Evolutionary conservation across 352 stramenopile genomes (phyloP), one percentile per base, ranked within the genome.

Genomic region (Pythium sukuiense): DNA sequence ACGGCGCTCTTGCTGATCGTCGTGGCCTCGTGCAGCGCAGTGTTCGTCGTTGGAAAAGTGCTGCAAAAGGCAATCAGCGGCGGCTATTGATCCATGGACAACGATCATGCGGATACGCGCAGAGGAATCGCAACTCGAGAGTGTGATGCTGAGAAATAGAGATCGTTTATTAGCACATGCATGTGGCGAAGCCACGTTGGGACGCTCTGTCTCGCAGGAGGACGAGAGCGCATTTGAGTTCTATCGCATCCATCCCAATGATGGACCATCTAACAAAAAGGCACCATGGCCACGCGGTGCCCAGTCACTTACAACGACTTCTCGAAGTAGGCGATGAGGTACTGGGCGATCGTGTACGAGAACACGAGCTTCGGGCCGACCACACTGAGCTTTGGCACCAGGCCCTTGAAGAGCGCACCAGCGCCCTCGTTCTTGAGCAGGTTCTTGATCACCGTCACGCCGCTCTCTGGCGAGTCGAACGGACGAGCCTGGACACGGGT

Each of bases 311-410:
- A 72, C 45, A 94, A 93, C 18, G 76, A 70, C 76, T 94, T 94
- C 71, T 97, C 91, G 57, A 98, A 98, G 81, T 97, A 92, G 54
- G 81, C 89, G 70, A 98, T 98, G 27, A 98, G 76, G 68, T 97
- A 92, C 74, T 98, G 95, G 60, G 95, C 95, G 58, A 98, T 86
- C 0, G 94, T 96, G 77, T 98, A 98, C 33, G 92, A 98, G 81
- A 98, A 98, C 50, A 98, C 87, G 58, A 98, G 89, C 81, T 98
- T 98, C 14, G 95, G 95, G 27, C 94, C 95, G 49, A 98, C 93
- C 12, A 98, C 92, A 26, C 96, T 86, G 35, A 98, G 82, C 87
- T 98, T 98, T 50, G 95, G 95, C 69, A 96, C 88, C 52, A 98
- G 82, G 32, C 95, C 95, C 80, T 99, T 99, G 81, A 99, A 98